A percentile compares a stretch with the other conserved stretches of the same genome.
These are phyloP conservation scores for Colletotrichum sp. DNA, from an alignment of 2,329 filamentous ascomycete species.

Conservation along the genomic window DNA sequence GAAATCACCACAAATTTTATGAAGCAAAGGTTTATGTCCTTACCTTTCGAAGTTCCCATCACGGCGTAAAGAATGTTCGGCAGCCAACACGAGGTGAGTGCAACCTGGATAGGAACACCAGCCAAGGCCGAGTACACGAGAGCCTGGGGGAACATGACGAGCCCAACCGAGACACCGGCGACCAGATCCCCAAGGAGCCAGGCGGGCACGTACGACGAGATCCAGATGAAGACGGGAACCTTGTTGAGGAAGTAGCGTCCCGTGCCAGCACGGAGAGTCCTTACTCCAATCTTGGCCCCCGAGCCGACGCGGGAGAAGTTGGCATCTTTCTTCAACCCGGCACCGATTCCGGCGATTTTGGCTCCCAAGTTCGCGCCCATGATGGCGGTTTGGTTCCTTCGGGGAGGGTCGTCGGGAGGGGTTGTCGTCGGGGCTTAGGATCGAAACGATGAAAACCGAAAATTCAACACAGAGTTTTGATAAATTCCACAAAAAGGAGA, in stretches of 20 bases:
- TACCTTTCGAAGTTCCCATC: neutral
- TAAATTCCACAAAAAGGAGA: neutral
- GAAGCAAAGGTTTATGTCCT: neutral
- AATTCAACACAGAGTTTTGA: neutral
- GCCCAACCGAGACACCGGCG: neutral
- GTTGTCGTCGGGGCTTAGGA: neutral
- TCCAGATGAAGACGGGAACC: neutral
- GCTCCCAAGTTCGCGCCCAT: neutral
- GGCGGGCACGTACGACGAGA: neutral
- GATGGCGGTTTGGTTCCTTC: neutral
- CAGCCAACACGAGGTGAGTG: neutral
- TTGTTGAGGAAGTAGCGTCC: neutral
- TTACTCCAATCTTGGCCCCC: neutral
- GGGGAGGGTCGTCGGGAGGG: neutral
- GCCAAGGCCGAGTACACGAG: neutral
- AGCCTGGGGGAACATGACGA: neutral
- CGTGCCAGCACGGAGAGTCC: neutral
- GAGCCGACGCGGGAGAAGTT: neutral
- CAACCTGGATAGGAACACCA: neutral
- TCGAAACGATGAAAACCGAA: neutral
- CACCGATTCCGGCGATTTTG: neutral
- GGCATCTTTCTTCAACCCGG: neutral
- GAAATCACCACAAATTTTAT: fast-evolving
- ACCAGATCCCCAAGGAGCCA: neutral
- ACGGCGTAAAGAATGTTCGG: neutral